A percentile compares a stretch with the other conserved stretches of the same genome.
phyloP scores from a whole-genome alignment of 768 basidiomycete species.

The Lactarius hatsudake region DNA sequence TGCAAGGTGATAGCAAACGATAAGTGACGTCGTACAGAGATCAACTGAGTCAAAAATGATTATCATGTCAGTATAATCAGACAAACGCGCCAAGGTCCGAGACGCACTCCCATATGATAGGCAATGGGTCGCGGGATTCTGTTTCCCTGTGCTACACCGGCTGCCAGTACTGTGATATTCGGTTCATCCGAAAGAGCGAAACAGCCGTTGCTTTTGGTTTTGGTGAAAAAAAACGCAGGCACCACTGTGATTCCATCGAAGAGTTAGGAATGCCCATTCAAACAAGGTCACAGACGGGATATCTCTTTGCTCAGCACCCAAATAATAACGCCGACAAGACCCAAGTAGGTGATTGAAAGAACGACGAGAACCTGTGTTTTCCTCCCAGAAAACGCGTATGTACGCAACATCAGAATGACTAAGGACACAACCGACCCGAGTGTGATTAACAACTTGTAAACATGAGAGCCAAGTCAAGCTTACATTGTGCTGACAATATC shows the following conservation, averaged over 20 bases:
- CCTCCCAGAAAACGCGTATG: slow-evolving; percentile 24
- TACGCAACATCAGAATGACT: slow-evolving; percentile 27
- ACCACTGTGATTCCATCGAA: slow-evolving; percentile 10
- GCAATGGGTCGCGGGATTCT: neutral
- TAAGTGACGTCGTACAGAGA: slow-evolving; percentile 5
- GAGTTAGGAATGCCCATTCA: neutral
- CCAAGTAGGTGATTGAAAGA: slow-evolving; percentile 6
- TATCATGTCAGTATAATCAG: neutral
- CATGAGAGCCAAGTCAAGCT: neutral
- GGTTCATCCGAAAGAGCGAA: neutral
- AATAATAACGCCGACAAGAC: slow-evolving; percentile 7
- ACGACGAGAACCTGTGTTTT: neutral
- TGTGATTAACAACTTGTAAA: neutral
- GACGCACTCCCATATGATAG: slow-evolving; percentile 21
- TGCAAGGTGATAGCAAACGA: neutral
- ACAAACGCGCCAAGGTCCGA: neutral
- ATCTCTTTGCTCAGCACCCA: slow-evolving; percentile 15
- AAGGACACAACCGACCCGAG: neutral
- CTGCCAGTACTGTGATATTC: no score
- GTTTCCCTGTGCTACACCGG: neutral
- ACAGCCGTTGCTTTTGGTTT: slow-evolving; percentile 4
- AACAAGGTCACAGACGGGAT: neutral
- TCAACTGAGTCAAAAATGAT: neutral
- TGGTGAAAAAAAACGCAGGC: neutral
- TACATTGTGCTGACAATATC: slow-evolving; percentile 21